Evolutionary conservation across 1,284 basidiomycete species (phyloP).

Genomic region (Ustilago nuda): DNA sequence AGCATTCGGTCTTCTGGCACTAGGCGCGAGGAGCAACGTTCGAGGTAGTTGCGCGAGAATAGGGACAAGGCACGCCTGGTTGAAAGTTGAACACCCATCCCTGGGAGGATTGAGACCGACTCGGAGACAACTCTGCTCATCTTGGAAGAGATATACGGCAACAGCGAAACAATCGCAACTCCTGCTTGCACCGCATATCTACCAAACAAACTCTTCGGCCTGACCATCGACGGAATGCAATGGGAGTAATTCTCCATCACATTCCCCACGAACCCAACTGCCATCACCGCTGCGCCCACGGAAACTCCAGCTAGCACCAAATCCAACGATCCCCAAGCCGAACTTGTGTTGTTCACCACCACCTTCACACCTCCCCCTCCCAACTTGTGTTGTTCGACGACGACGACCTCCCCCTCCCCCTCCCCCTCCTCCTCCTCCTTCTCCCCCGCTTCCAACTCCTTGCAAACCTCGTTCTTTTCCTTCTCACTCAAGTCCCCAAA

Average conservation of each 20-base stretch:
- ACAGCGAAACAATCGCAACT: conserved; percentile 5
- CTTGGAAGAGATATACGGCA: conserved; percentile 28
- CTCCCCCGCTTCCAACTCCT: conserved; percentile 10
- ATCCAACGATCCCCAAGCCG: conserved; percentile 25
- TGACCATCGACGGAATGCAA: conserved; percentile 24
- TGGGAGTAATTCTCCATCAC: conserved; percentile 21
- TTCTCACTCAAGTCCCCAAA: conserved; percentile 20
- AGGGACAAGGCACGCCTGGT: conserved; percentile 45
- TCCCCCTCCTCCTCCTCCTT: not conserved
- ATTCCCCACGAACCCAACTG: conserved; percentile 7
- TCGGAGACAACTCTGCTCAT: conserved; percentile 35
- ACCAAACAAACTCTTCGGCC: not conserved
- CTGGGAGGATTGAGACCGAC: conserved; percentile 42
- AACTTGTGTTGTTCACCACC: conserved; percentile 25
- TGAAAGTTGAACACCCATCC: conserved; percentile 56
- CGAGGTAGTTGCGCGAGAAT: not conserved
- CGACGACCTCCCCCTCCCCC: not conserved
- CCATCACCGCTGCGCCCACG: conserved; percentile 7
- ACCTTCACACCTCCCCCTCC: conserved; percentile 32
- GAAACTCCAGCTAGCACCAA: conserved; percentile 10
- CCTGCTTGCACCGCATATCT: conserved; percentile 1
- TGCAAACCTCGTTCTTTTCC: conserved; percentile 25
- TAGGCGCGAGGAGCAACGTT: conserved; percentile 11
- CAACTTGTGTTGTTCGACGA: conserved; percentile 13
- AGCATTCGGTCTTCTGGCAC: conserved; percentile 58